Percentiles rank a stretch among this genome's conserved stretches.
phyloP scores from a whole-genome alignment of 202 grass and related monocot species.

The Schoenoplectus tabernaemontani region DNA sequence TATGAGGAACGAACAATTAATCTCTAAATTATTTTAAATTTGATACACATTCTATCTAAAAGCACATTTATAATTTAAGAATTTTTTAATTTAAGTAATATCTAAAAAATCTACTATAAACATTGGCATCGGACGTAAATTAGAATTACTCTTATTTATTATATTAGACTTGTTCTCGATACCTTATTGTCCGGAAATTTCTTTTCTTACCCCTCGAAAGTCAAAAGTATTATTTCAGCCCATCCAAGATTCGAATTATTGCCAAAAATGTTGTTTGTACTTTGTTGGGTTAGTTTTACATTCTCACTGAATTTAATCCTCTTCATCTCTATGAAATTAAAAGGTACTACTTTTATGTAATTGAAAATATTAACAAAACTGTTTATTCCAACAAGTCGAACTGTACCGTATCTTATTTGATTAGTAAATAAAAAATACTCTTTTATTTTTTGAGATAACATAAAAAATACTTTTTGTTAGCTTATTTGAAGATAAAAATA shows the following conservation, averaged over 20 bases:
- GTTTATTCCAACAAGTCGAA: no score
- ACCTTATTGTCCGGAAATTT: not conserved
- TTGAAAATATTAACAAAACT: no score
- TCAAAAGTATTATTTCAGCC: not conserved
- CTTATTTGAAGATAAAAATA: not conserved
- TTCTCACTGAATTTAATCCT: not conserved
- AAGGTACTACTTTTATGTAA: not conserved
- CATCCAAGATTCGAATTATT: not conserved
- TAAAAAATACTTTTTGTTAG: not conserved
- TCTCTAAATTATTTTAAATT: no score
- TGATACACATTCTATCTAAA: no score
- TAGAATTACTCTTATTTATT: not conserved
- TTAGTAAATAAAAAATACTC: not conserved
- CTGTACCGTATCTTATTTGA: not conserved
- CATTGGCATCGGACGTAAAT: no score
- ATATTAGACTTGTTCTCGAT: not conserved
- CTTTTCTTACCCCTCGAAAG: not conserved
- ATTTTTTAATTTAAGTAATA: no score
- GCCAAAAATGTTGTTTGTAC: not conserved
- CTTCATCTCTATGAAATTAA: not conserved
- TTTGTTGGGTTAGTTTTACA: not conserved
- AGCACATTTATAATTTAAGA: no score
- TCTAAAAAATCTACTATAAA: no score
- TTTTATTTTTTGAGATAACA: not conserved
- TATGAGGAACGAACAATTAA: no score